Conservation (phyloP, 2,329 filamentous ascomycete genomes). For the Hirsutella rhossiliensis region DNA sequence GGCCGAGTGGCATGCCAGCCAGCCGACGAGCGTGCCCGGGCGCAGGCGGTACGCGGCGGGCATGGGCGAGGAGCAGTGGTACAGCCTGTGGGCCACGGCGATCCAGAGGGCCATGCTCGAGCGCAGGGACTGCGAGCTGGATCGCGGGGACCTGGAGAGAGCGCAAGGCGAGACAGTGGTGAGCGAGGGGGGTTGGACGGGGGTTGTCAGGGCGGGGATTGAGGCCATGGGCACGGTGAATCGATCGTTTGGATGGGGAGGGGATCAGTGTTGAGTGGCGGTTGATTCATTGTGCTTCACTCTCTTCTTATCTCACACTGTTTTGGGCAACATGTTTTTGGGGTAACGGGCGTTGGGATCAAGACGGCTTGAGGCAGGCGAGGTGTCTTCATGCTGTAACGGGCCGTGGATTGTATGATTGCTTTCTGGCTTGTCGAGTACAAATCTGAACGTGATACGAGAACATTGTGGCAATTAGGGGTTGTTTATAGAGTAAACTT, state of each 20-base stretch:
- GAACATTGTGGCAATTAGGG: too few species aligned
- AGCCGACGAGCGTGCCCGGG: constrained; percentile 14
- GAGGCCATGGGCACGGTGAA: constrained; percentile 40
- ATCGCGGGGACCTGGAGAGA: constrained; percentile 42
- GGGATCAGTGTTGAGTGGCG: constrained; percentile 6
- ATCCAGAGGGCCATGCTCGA: constrained; percentile 48
- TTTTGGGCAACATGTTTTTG: background rate
- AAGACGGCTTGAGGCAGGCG: too few species aligned
- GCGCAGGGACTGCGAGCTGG: constrained; percentile 41
- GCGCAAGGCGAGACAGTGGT: constrained; percentile 8
- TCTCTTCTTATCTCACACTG: too few species aligned
- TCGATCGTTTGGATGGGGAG: constrained; percentile 41
- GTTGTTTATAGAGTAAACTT: too few species aligned
- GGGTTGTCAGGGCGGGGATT: constrained; percentile 31
- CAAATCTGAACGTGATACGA: too few species aligned
- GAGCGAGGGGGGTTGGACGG: constrained; percentile 27
- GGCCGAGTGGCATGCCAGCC: constrained; percentile 40
- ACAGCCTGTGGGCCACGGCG: constrained; percentile 47
- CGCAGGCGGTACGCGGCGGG: constrained; percentile 34
- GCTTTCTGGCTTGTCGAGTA: too few species aligned
- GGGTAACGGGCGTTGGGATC: background rate
- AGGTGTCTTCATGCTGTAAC: too few species aligned
- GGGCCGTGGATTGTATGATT: too few species aligned
- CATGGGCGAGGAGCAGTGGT: constrained; percentile 47
- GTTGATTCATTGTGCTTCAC: background rate